Base-by-base conservation (phyloP, 1,284 basidiomycete genomes). In the Sparassis latifolia region DNA sequence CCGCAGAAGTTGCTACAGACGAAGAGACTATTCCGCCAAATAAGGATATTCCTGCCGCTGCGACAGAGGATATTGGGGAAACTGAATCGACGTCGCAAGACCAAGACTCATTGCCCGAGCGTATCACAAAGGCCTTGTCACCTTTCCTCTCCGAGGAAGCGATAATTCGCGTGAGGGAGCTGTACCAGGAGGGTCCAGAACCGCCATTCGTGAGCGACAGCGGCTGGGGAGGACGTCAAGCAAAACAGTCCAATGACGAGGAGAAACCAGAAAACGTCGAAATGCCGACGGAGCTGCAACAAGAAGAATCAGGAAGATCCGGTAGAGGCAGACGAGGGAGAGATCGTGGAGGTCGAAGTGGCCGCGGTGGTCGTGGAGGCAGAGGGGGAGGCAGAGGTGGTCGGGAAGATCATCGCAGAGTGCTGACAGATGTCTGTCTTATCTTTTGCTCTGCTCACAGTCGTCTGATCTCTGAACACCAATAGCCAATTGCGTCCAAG, bases 401-500 rank as follows among this genome's bases (percentile, higher is more conserved):
- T 50, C 67, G 71, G 50, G 82, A 82, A 59, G 91, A 93, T 59
- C 68, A 73, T 53, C 75, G 90, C 54, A 87, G 80, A 64, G 86
- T 95, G 40, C 52, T 90, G 39, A 89, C 92, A 35, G 80, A 92
- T 69, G 91, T 92, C 61, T 62, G 79, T 79, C 50, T 51, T 45
- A 42, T 48, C 50, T 44, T 49, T 38, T 60, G 44, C 46, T 49
- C 35, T 50, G 56, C 45, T 48, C 50, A 44, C 52, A 3, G 10
- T 32, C 57, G 55, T 55, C 27, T 59, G 50, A 48, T 58, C 52
- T 59, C 43, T 45, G 50, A 39, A 37, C 57, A 50, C 45, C 50
- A 41, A 32, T 66, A 96, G 88, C 83, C 89, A 6, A 92, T 99
- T 42, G 66, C 76, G 29, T 86, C 84, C 28, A 98, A 98, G 69